A percentile compares a stretch with the other conserved stretches of the same genome.
These are phyloP conservation scores for Trametopsis cervina DNA, from an alignment of 768 basidiomycete genomes.

Conservation along the genomic window DNA sequence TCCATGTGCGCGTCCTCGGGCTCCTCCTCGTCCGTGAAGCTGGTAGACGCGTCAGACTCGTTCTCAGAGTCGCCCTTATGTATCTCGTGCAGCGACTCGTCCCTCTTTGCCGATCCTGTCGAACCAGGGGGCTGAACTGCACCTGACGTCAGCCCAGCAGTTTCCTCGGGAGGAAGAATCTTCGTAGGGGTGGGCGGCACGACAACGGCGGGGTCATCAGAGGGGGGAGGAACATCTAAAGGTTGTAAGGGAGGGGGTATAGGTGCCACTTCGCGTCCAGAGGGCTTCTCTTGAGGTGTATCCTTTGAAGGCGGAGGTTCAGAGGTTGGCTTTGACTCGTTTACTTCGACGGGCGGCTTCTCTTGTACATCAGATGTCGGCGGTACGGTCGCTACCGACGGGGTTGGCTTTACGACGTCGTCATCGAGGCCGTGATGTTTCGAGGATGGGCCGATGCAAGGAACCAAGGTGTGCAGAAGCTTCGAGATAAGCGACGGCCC, in stretches of 20 bases:
- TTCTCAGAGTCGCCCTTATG: conserved; percentile 39
- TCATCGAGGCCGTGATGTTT: conserved; percentile 40
- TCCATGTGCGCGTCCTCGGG: conserved; percentile 48
- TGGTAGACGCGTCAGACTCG: conserved; percentile 44
- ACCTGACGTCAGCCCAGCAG: conserved; percentile 84
- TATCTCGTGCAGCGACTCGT: conserved; percentile 20
- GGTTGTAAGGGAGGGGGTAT: conserved; percentile 19
- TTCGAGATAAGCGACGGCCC: conserved; percentile 52
- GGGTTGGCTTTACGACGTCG: conserved; percentile 16
- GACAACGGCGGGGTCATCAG: conserved; percentile 32
- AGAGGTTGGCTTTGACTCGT: conserved; percentile 28
- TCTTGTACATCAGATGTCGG: conserved; percentile 20
- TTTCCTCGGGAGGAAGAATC: conserved; percentile 56
- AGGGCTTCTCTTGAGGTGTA: conserved; percentile 3
- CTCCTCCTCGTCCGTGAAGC: conserved; percentile 65
- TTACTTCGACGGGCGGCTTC: conserved; percentile 21
- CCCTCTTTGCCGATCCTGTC: conserved; percentile 36
- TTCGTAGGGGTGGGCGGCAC: conserved; percentile 46
- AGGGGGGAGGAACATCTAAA: conserved; percentile 19
- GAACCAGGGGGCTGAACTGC: conserved; percentile 90
- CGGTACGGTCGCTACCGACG: conserved; percentile 9
- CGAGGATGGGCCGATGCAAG: conserved; percentile 52
- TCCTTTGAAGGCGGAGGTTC: conserved; percentile 10
- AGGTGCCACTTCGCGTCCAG: conserved; percentile 8
- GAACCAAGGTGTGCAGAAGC: conserved; percentile 55